Conservation (phyloP, 192 early-diverging fungal genomes). For the Umbelopsis ramanniana region DNA sequence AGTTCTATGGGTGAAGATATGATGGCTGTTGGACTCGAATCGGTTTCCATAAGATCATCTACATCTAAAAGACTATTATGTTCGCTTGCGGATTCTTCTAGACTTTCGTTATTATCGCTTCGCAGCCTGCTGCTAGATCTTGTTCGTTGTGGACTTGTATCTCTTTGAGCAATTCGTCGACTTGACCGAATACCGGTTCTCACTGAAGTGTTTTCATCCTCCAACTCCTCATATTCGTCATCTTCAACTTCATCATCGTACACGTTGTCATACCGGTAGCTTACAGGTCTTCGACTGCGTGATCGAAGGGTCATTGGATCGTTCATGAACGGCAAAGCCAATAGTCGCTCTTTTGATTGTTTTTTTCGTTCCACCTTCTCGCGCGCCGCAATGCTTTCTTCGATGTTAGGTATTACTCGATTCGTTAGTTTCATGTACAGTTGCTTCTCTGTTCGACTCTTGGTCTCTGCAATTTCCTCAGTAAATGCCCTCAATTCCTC, state of each 20-base stretch:
- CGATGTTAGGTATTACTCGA: constrained; percentile 2
- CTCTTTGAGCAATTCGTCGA: constrained; percentile 5
- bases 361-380: constrained; percentile 12
- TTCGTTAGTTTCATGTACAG: background rate
- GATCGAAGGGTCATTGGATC: constrained; percentile 19
- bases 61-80: background rate
- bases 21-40: background rate
- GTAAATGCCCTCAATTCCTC: constrained; percentile 22
- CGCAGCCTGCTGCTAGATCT: constrained; percentile 11
- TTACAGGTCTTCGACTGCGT: constrained; percentile 19
- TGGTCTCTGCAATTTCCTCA: background rate
- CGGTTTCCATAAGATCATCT: background rate
- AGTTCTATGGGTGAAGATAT: no score
- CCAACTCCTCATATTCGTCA: constrained; percentile 33
- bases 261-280: constrained; percentile 24
- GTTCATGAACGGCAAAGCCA: constrained; percentile 20
- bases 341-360: constrained; percentile 15
- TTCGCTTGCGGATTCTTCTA: background rate
- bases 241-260: constrained; percentile 29
- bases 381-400: background rate
- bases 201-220: background rate
- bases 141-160: background rate
- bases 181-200: background rate
- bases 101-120: background rate
- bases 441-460: constrained; percentile 24